Percentiles rank a stretch among this genome's conserved stretches.
These are phyloP conservation scores for Neurospora sp. DNA, from an alignment of 495 filamentous ascomycete species.

Conservation along the genomic window DNA sequence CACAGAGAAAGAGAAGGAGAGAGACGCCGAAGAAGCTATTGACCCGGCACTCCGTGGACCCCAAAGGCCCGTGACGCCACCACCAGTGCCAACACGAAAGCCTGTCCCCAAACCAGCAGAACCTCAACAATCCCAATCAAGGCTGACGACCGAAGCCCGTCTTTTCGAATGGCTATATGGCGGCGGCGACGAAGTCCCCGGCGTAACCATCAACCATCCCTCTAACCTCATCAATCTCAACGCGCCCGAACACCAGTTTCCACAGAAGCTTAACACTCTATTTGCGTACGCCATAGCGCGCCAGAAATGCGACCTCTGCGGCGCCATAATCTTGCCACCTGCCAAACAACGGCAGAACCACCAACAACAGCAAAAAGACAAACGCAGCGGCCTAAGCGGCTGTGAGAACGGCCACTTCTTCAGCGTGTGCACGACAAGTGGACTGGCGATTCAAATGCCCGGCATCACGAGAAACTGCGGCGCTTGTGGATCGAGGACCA, in stretches of 20 bases:
- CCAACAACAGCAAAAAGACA: background rate
- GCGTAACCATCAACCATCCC: constrained; percentile 13
- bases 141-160: constrained; percentile 31
- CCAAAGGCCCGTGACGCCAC: background rate
- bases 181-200: constrained; percentile 30
- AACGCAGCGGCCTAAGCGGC: constrained; percentile 13
- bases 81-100: background rate
- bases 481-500: constrained; percentile 32
- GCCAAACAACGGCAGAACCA: background rate
- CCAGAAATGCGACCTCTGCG: constrained; percentile 32
- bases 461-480: constrained; percentile 33
- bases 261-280: constrained; percentile 14
- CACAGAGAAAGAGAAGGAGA: background rate
- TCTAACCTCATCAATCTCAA: background rate
- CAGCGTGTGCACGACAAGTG: constrained; percentile 32
- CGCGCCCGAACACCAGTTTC: background rate
- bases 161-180: constrained; percentile 42
- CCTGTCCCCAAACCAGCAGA: background rate
- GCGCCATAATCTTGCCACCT: constrained; percentile 7
- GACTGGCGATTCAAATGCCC: constrained; percentile 33
- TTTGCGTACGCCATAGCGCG: constrained; percentile 17
- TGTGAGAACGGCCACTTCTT: constrained; percentile 22
- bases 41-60: background rate
- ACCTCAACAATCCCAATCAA: background rate
- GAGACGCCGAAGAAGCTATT: background rate